Evolutionary conservation across 179 eudicot genomes (phyloP).

Genomic region (Spinacia oleracea): DNA sequence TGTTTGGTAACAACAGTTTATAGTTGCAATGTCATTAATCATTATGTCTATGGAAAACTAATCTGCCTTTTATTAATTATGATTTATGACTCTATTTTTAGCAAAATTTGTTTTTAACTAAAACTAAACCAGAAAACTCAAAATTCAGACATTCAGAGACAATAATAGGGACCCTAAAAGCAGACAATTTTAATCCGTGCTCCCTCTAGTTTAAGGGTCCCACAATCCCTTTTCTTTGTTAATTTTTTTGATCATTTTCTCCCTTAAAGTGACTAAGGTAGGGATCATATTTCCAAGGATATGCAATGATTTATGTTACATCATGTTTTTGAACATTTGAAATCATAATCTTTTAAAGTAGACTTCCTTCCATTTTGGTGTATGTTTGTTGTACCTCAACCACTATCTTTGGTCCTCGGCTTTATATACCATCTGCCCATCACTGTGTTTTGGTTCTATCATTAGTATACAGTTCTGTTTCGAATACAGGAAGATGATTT

Average conservation of each 20-base stretch:
- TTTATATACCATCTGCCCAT: neutral
- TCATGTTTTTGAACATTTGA: neutral
- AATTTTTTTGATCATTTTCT: neutral
- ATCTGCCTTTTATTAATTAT: neutral
- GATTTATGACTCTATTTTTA: neutral
- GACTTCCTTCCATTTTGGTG: neutral
- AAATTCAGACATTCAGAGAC: neutral
- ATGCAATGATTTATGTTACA: constrained; percentile 1
- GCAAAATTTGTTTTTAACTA: neutral
- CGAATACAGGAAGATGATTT: neutral
- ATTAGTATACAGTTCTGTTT: neutral
- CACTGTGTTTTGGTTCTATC: neutral
- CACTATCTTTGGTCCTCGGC: neutral
- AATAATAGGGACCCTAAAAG: neutral
- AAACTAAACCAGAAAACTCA: neutral
- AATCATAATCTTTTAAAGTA: neutral
- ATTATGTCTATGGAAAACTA: neutral
- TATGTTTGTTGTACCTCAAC: neutral
- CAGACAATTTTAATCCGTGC: constrained; percentile 8
- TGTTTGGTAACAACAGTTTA: neutral
- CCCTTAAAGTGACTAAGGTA: constrained; percentile 8
- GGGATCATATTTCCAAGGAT: constrained; percentile 4
- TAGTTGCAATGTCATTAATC: neutral
- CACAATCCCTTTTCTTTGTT: neutral
- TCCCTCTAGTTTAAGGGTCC: constrained; percentile 7